Evolutionary conservation across 176 grass and related monocot genomes (phyloP).

Genomic region (Ampelocalamus luodianensis): DNA sequence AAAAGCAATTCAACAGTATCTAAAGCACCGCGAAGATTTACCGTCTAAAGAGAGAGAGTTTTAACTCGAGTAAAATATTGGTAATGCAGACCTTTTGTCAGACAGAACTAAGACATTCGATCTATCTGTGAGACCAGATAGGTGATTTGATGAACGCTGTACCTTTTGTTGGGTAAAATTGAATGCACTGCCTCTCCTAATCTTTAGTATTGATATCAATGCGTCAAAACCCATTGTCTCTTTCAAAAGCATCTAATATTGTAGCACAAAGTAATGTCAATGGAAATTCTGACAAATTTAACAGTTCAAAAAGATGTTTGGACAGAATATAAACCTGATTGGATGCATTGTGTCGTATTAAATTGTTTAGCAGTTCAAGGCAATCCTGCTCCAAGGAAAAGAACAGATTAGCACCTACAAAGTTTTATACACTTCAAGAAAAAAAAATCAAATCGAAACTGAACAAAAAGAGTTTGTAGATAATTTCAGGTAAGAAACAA

Average conservation of each 20-base stretch:
- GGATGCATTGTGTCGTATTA: conserved; percentile 83
- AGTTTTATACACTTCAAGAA: conserved; percentile 27
- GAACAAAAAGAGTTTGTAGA: not conserved
- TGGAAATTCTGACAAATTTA: conserved; percentile 21
- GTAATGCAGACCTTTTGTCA: conserved; percentile 42
- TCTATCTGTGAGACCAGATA: conserved; percentile 19
- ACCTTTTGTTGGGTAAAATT: conserved; percentile 99
- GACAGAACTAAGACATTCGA: conserved; percentile 22
- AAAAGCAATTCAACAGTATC: conserved; percentile 95
- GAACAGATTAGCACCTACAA: conserved; percentile 45
- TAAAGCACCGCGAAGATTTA: conserved; percentile 93
- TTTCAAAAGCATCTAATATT: conserved; percentile 89
- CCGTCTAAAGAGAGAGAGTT: conserved; percentile 76
- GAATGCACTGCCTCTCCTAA: conserved; percentile 96
- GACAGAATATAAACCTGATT: conserved; percentile 74
- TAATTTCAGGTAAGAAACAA: conserved; percentile 21
- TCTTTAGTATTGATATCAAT: conserved; percentile 94
- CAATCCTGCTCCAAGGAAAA: conserved; percentile 72
- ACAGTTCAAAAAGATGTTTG: conserved; percentile 37
- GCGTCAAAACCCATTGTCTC: conserved; percentile 98
- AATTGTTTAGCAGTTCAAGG: conserved; percentile 95
- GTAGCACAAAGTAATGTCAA: conserved; percentile 43
- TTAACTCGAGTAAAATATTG: conserved; percentile 44
- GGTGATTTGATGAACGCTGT: conserved; percentile 28
- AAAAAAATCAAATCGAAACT: conserved; percentile 32